Evolutionary conservation across 257 asterid species (phyloP).

Genomic region (Asclepias syriaca): DNA sequence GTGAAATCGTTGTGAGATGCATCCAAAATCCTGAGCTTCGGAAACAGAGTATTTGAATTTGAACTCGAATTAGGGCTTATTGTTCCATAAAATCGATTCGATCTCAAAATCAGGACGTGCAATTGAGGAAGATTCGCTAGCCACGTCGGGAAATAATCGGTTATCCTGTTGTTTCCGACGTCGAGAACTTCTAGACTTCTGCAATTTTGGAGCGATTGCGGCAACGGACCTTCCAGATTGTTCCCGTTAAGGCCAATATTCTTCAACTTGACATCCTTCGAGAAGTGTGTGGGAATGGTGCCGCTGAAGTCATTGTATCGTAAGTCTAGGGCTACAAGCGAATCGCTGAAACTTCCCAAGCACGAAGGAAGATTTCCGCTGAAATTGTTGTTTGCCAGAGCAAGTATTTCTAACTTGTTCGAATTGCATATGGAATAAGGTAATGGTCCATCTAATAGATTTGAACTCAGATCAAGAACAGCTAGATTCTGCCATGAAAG

Average conservation of each 20-base stretch:
- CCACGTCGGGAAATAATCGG: constrained; percentile 28
- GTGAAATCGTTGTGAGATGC: neutral
- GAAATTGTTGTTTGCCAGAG: constrained; percentile 6
- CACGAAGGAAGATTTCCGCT: constrained; percentile 7
- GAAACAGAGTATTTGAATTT: neutral
- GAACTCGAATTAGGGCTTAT: no score
- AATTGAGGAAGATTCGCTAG: constrained; percentile 17
- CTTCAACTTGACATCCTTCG: neutral
- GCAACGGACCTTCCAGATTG: constrained; percentile 7
- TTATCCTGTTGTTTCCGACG: constrained; percentile 18
- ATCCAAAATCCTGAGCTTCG: neutral
- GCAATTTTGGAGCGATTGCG: constrained; percentile 15
- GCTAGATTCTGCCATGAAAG: no score
- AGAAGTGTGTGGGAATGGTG: neutral
- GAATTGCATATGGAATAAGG: no score
- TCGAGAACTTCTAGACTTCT: constrained; percentile 12
- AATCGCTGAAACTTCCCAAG: constrained; percentile 8
- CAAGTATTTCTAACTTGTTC: no score
- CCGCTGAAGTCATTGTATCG: constrained; percentile 8
- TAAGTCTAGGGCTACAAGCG: neutral
- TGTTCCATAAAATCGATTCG: neutral
- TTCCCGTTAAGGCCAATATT: constrained; percentile 7
- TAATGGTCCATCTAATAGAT: no score
- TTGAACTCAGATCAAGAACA: no score
- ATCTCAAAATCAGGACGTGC: constrained; percentile 17